Evolutionary conservation across 495 filamentous ascomycete species (phyloP).

Genomic region (Podospora pseudocomata): DNA sequence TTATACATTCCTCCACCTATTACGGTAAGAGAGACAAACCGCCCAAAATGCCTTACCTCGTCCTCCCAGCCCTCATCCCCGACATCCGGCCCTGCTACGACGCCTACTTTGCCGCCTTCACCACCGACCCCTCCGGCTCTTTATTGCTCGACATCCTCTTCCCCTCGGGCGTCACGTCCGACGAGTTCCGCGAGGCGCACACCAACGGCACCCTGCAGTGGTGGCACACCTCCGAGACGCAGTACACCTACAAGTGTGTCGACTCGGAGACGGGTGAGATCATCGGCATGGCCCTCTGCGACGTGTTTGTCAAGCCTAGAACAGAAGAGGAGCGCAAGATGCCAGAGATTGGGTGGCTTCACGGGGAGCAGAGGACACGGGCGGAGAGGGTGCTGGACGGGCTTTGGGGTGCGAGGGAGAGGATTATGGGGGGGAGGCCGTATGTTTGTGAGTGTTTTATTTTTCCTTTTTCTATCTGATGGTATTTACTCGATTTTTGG

Average conservation of each 20-base stretch:
- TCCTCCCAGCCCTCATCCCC: conserved; percentile 41
- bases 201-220: conserved; percentile 31
- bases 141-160: conserved; percentile 37
- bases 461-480: not conserved
- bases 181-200: conserved; percentile 34
- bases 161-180: conserved; percentile 28
- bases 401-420: conserved; percentile 35
- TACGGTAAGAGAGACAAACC: not conserved
- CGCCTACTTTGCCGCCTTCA: conserved; percentile 42
- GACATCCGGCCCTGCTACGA: conserved; percentile 41
- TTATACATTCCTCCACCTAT: not conserved
- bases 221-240: conserved; percentile 31
- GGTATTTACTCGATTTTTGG: not conserved
- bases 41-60: conserved; percentile 33
- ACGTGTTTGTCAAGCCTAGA: conserved; percentile 26
- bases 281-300: conserved; percentile 36
- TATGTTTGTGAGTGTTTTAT: conserved; percentile 31
- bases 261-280: conserved; percentile 33
- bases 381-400: conserved; percentile 28
- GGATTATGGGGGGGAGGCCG: conserved; percentile 25
- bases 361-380: conserved; percentile 30
- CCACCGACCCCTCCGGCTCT: conserved; percentile 20
- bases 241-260: conserved; percentile 41
- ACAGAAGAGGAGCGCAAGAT: conserved; percentile 24
- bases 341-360: conserved; percentile 32